phyloP scores from a whole-genome alignment of 768 basidiomycete species.

The Cyclocybe cylindracea region DNA sequence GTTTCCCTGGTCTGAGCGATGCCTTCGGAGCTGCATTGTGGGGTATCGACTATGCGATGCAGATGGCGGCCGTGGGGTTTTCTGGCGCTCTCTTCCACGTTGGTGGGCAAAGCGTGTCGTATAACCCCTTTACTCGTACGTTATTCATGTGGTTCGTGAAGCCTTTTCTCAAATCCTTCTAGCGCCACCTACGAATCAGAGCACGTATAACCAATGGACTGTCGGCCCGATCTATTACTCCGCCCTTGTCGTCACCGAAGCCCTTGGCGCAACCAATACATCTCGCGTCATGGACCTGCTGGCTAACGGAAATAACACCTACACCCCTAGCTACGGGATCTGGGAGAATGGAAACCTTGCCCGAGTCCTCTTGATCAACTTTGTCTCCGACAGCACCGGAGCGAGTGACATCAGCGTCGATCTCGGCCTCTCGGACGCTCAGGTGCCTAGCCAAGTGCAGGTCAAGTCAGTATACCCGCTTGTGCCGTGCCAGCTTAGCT shows the following conservation, averaged over 20 bases:
- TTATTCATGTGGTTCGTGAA: not conserved
- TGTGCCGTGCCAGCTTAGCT: too few species aligned
- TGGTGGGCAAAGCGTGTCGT: slow-evolving; percentile 62
- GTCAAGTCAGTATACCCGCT: slow-evolving; percentile 45
- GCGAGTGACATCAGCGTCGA: slow-evolving; percentile 53
- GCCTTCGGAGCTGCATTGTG: slow-evolving; percentile 64
- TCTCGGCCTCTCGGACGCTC: slow-evolving; percentile 40
- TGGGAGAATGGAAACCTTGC: slow-evolving; percentile 66
- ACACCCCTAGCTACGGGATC: slow-evolving; percentile 68
- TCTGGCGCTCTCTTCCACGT: slow-evolving; percentile 51
- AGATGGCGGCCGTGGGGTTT: slow-evolving; percentile 56
- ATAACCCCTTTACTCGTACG: slow-evolving; percentile 50
- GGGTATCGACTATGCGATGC: slow-evolving; percentile 59
- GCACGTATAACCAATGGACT: slow-evolving; percentile 66
- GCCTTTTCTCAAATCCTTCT: slow-evolving; percentile 11
- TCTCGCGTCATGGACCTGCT: slow-evolving; percentile 69
- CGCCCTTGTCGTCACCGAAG: slow-evolving; percentile 66
- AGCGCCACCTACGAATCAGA: slow-evolving; percentile 57
- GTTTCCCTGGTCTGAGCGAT: slow-evolving; percentile 62
- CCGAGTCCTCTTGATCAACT: slow-evolving; percentile 72
- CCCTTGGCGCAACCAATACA: slow-evolving; percentile 57
- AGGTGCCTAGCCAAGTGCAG: slow-evolving; percentile 45
- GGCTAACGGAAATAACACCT: slow-evolving; percentile 47
- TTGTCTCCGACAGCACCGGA: slow-evolving; percentile 58
- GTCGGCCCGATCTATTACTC: slow-evolving; percentile 77